Evolutionary conservation across 345 rosid species (phyloP), one percentile per base, ranked within the genome.

Genomic region (Melaleuca alternifolia): DNA sequence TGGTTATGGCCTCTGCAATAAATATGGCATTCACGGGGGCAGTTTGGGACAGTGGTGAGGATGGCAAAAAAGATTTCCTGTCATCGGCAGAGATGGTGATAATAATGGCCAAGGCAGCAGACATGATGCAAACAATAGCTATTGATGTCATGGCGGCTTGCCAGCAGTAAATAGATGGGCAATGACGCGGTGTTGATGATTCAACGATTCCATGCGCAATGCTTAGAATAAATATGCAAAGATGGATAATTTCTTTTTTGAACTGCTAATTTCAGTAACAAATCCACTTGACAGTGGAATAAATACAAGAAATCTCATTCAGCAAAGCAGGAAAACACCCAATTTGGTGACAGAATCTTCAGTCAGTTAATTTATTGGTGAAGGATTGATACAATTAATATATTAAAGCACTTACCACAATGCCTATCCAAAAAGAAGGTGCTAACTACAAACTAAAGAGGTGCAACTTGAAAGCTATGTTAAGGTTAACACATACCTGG

Each of bases 401-500:
- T 71, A 33, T 33, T 71, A 4, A 28, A 62, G 77, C 77, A 65
- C 30, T 65, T 15, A 37, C 13, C 48, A 18, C 81, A 24, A 51
- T 83, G 46, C 16, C 56, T 9, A 83, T 50, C 59, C 59, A 83
- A 51, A 53, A 83, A 51, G 44, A 26, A 83, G 18, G 44, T 23
- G 54, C 54, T 54, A 85, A 33, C 15, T 54, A n/a, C 10, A 37
- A 75, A 46, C 54, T 44, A 30, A 11, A 51, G 44, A 51, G 84
- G 56, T 50, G 84, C 48, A 71, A 37, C 81, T 71, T 71, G 41
- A 41, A 71, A 71, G 44, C 48, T 37, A 37, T 23, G 87, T 46
- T 83, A n/a, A 44, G 8, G 75, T 82, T 46, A 82, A 51, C 87
- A 83, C 21, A 87, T 91, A 94, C 99, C 96, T 97, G 99, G 89